Evolutionary conservation across 73 alveolate genomes (phyloP), one percentile per base, ranked within the genome.

Genomic region (Blepharisma stoltei): DNA sequence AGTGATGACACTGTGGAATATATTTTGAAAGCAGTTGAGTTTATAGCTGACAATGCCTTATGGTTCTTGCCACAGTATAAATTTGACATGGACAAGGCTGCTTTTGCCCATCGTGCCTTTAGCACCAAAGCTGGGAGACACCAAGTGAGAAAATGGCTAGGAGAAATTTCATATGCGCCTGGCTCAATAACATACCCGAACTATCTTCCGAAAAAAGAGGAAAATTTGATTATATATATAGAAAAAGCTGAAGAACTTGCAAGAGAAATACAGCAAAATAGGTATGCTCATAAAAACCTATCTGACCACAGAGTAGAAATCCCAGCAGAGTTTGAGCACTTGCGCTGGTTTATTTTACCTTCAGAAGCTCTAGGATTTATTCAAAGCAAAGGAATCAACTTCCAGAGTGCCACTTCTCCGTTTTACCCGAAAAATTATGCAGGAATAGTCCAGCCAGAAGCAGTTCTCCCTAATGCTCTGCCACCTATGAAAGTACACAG

Each of bases 1-100:
- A 86, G 86, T 38, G 87, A 87, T 41, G 83, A 87, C 71, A 89
- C 90, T 54, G 70, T 94, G 46, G 93, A 94, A 50, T 94, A 92
- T 81, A 78, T 87, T 37, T 41, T 89, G 55, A 81, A 87, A 46
- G 97, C 97, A 25, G 84, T 94, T 27, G 90, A 89, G n/a, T 91
- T 89, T 81, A 80, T 94, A 3, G 83, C 93, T 55, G 67, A 86
- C 32, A 87, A 89, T 75, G 99, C 89, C 23, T 80, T 90, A 86
- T 77, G 80, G 90, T 80, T 84, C 69, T 84, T 90, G 8, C 94
- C 95, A 38, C 91, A 84, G 53, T 90, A 90, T 75, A 54, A 83
- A 49, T 88, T 90, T 54, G 81, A 90, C 38, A 46, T 75, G 49
- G 95, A 60, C 14, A 60, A 60, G 5, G 46, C 46, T 1, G 73